These are phyloP conservation scores for Leccinum barrowsii DNA, from an alignment of 768 basidiomycete genomes.

Conservation along the genomic window DNA sequence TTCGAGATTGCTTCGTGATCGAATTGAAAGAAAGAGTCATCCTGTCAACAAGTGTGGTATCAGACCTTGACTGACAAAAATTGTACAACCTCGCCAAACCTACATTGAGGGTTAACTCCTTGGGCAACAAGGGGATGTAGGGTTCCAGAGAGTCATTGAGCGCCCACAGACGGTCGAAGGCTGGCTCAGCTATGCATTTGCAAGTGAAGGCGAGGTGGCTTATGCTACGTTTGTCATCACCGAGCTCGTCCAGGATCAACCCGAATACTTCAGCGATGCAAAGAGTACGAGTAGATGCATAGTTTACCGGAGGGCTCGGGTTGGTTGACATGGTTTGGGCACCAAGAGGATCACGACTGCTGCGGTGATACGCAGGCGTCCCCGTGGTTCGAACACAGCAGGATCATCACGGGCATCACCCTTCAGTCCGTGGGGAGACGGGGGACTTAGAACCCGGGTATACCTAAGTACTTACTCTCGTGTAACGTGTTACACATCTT, in stretches of 20 bases:
- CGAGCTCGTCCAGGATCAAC: slow-evolving; percentile 22
- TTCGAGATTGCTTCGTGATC: slow-evolving; percentile 1
- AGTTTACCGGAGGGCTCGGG: neutral
- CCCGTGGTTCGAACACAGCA: neutral
- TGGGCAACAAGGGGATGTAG: slow-evolving; percentile 20
- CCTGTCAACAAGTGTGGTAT: slow-evolving; percentile 10
- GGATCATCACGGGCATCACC: neutral
- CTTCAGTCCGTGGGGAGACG: too few relatives aligned
- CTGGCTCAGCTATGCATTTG: slow-evolving; percentile 16
- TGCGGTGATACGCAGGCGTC: neutral
- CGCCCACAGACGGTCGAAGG: slow-evolving; percentile 24
- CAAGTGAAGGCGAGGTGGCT: slow-evolving; percentile 19
- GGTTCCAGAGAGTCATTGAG: slow-evolving; percentile 25
- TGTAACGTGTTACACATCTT: too few relatives aligned
- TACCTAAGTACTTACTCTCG: too few relatives aligned
- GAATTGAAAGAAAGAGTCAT: slow-evolving; percentile 18
- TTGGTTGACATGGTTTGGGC: slow-evolving; percentile 5
- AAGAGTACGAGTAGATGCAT: slow-evolving; percentile 7
- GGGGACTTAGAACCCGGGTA: neutral
- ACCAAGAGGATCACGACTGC: neutral
- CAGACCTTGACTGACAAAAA: slow-evolving; percentile 2
- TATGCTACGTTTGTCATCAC: slow-evolving; percentile 15
- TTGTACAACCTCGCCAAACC: neutral
- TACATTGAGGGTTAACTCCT: slow-evolving; percentile 20
- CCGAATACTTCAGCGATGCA: slow-evolving; percentile 21